Conservation (phyloP, 768 basidiomycete species). For the Crepidotus variabilis region DNA sequence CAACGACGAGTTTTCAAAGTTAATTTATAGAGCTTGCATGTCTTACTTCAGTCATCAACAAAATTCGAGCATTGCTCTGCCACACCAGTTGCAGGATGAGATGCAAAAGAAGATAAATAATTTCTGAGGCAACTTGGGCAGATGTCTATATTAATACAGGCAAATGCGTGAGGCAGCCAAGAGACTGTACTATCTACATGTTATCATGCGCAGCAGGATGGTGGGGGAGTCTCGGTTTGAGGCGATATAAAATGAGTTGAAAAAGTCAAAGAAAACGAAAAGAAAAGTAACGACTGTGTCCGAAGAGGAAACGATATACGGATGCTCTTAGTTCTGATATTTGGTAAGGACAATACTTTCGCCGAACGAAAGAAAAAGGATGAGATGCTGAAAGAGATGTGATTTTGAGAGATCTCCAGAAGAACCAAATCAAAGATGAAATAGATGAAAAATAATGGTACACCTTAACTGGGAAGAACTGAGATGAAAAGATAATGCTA, state of each 20-base stretch:
- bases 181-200: no score
- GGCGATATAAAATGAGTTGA: neutral
- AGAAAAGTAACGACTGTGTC: neutral
- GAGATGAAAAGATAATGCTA: constrained; percentile 13
- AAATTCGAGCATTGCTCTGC: no score
- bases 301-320: neutral
- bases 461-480: constrained; percentile 17
- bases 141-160: no score
- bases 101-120: no score
- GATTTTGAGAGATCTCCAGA: neutral
- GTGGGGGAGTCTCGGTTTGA: neutral
- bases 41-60: no score
- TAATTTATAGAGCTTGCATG: no score
- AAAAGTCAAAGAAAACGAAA: neutral
- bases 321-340: neutral
- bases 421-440: neutral
- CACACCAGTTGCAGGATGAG: no score
- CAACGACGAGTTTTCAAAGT: no score
- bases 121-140: no score
- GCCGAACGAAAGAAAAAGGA: constrained; percentile 2
- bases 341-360: neutral
- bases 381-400: constrained; percentile 5
- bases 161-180: no score
- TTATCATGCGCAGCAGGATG: no score
- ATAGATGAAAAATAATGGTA: neutral